Evolutionary conservation across 352 stramenopile genomes (phyloP).

Genomic region (Globisporangium mamillatum): DNA sequence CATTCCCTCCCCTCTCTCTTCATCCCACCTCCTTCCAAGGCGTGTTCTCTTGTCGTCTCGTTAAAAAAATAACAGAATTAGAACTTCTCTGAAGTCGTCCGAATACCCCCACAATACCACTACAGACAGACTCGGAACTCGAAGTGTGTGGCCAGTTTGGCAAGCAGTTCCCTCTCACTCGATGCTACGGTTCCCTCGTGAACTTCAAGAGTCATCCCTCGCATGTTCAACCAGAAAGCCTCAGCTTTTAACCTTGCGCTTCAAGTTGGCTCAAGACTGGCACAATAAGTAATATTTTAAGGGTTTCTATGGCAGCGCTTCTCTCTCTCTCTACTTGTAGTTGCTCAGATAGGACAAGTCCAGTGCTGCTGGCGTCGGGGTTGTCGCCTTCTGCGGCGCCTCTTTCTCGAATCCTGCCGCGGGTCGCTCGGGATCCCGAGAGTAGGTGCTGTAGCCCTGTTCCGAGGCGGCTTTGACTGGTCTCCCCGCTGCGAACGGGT

Average conservation of each 20-base stretch:
- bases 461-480: slow-evolving; percentile 14
- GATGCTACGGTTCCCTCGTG: not conserved
- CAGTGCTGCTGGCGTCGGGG: not conserved
- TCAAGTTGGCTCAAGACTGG: not conserved
- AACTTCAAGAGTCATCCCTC: not conserved
- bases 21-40: not conserved
- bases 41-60: not conserved
- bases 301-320: not conserved
- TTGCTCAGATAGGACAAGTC: slow-evolving; percentile 27
- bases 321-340: slow-evolving; percentile 20
- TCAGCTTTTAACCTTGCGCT: not conserved
- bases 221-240: not conserved
- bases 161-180: not conserved
- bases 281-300: not conserved
- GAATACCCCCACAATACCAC: not conserved
- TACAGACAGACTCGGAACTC: not conserved
- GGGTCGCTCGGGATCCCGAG: not conserved
- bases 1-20: not conserved
- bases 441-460: slow-evolving; percentile 9
- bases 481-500: slow-evolving; percentile 8
- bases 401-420: not conserved
- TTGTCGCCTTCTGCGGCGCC: not conserved
- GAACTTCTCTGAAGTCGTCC: not conserved
- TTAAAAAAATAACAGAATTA: not conserved
- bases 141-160: not conserved